Evolutionary conservation across 2,329 filamentous ascomycete species (phyloP), one percentile per base, ranked within the genome.

Genomic region (Moelleriella libera): DNA sequence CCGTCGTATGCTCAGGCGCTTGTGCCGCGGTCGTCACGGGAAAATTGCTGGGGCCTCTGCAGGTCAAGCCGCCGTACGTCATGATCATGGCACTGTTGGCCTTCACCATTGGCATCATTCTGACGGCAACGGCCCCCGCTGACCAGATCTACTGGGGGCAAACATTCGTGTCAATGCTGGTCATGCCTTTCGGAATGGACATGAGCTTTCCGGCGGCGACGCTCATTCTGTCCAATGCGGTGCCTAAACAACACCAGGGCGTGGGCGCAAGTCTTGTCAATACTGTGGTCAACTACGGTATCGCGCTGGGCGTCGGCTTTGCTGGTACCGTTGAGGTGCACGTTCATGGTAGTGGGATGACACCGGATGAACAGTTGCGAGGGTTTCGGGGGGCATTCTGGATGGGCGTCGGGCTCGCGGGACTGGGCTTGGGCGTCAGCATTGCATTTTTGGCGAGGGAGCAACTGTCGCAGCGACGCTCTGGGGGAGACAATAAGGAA

Each of bases 231-330:
- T 76, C 71, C 31, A 73, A 82, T 52, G 64, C 64, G 1, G 66
- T 74, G 0, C 57, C 64, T 10, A 65, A 63, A 47, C 60, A 68
- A 41, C 64, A 75, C 48, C 68, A 73, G 54, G 69, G 70, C 4
- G 65, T 72, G 9, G 70, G 63, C 0, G 68, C 67, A 8, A 76
- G 70, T 14, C 58, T 85, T 5, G 75, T 83, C 32, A 78, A 73
- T 49, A 83, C 80, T 0, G 68, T 82, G 9, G 75, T 85, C 51
- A 84, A 86, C 59, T 86, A 85, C 57, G 74, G 73, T 49, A 83
- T 85, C 34, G 78, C 76, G 1, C 60, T 85, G 3, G 79, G 77
- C 0, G 66, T 86, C 0, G 82, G 81, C 0, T 72, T 86, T 43
- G 80, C 80, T 0, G 80, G 79, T 0, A 83, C 78, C 0, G 72